These are phyloP conservation scores for Aspergillus avenaceus DNA, from an alignment of 495 filamentous ascomycete genomes.

Conservation along the genomic window DNA sequence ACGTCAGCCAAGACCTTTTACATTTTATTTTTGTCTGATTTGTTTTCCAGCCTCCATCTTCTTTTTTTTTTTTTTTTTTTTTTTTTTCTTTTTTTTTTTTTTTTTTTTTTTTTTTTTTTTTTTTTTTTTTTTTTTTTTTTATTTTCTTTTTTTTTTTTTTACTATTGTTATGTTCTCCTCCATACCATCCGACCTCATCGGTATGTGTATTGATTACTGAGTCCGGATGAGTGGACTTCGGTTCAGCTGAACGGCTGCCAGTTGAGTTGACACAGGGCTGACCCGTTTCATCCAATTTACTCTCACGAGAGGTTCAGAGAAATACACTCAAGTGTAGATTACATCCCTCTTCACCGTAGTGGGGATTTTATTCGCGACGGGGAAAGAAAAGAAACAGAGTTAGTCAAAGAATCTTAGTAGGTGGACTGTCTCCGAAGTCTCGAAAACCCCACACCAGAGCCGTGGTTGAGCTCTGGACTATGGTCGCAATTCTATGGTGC, in stretches of 20 bases:
- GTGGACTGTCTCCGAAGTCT: background rate
- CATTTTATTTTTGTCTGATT: background rate
- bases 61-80: slow-evolving; percentile 6
- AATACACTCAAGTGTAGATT: background rate
- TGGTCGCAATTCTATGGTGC: background rate
- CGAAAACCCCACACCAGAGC: background rate
- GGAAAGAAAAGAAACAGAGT: background rate
- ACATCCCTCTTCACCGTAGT: background rate
- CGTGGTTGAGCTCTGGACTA: background rate
- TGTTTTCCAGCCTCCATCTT: background rate
- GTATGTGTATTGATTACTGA: too few species aligned
- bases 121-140: background rate
- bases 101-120: background rate
- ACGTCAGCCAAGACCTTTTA: slow-evolving; percentile 29
- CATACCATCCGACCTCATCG: background rate
- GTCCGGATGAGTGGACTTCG: too few species aligned
- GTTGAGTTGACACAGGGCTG: background rate
- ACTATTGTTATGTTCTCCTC: background rate
- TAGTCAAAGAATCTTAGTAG: background rate
- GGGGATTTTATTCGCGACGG: background rate
- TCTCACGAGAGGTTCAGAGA: background rate
- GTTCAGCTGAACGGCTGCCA: too few species aligned
- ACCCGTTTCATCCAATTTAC: too few species aligned
- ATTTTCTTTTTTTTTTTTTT: background rate
- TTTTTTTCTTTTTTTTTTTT: too few species aligned